Evolutionary conservation across 1,284 basidiomycete species (phyloP).

Genomic region (Pisolithus thermaeus): DNA sequence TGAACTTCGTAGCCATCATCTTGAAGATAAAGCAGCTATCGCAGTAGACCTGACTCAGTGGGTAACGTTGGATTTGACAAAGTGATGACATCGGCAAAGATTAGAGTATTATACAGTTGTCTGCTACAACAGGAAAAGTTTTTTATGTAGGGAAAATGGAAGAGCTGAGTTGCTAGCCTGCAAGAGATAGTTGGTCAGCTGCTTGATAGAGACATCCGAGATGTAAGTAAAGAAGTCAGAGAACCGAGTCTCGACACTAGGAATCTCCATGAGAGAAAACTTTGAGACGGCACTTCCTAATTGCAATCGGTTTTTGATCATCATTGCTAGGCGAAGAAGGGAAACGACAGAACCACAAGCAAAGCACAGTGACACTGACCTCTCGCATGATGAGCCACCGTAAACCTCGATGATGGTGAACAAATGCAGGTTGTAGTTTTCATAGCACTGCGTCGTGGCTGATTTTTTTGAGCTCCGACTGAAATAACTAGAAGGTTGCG

Average conservation of each 20-base stretch:
- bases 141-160: too few relatives aligned
- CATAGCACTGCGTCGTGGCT: constrained; percentile 1
- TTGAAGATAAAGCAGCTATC: constrained; percentile 54
- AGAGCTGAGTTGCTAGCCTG: too few relatives aligned
- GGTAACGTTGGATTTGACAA: neutral
- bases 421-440: neutral
- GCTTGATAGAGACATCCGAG: neutral
- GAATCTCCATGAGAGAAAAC: constrained; percentile 26
- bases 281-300: constrained; percentile 68
- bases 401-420: neutral
- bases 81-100: neutral
- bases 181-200: too few relatives aligned
- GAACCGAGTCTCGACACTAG: constrained; percentile 55
- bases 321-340: constrained; percentile 27
- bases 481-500: constrained; percentile 23
- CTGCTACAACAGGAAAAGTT: neutral
- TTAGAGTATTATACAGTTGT: neutral
- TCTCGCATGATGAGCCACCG: neutral
- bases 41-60: constrained; percentile 14
- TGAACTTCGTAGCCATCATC: constrained; percentile 50
- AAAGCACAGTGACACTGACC: constrained; percentile 13
- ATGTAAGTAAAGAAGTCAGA: constrained; percentile 34
- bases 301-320: constrained; percentile 47
- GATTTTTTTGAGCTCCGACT: constrained; percentile 23
- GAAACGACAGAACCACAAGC: constrained; percentile 3